Evolutionary conservation across 225 moss, liverwort and hornwort genomes (phyloP).

Genomic region (Lunularia cruciata): DNA sequence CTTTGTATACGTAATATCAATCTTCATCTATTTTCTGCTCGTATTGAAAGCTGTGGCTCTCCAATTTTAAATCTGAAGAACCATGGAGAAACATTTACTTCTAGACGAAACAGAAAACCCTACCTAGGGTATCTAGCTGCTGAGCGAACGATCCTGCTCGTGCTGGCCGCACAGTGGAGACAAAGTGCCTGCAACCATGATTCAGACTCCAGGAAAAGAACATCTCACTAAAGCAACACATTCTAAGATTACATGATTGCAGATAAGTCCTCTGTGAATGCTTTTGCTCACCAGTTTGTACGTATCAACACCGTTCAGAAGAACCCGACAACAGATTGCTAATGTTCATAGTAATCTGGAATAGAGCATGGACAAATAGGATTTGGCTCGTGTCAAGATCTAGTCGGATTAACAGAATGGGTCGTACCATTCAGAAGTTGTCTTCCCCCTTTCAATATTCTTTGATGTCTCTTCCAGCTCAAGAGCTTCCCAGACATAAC

Average conservation of each 20-base stretch:
- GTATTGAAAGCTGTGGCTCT: too few species aligned
- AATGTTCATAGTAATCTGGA: too few species aligned
- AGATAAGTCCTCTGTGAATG: not conserved
- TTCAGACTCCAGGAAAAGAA: not conserved
- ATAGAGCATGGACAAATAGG: too few species aligned
- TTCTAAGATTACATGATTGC: not conserved
- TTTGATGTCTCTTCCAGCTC: constrained; percentile 92
- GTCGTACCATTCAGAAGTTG: constrained; percentile 35
- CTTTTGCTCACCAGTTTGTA: too few species aligned
- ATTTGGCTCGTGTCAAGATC: too few species aligned
- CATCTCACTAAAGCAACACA: too few species aligned
- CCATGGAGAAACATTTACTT: not conserved
- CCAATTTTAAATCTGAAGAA: not conserved
- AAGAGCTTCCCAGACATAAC: constrained; percentile 96
- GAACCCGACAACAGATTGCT: too few species aligned
- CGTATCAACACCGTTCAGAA: too few species aligned
- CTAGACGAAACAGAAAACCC: not conserved
- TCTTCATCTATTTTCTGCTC: not conserved
- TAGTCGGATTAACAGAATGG: too few species aligned
- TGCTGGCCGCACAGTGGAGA: constrained; percentile 72
- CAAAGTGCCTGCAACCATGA: constrained; percentile 57
- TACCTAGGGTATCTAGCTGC: constrained; percentile 70
- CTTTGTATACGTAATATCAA: too few species aligned
- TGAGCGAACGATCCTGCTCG: constrained; percentile 67
- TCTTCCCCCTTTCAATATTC: constrained; percentile 72